Base-by-base conservation (phyloP, 257 asterid genomes). In the Nicotiana knightiana region DNA sequence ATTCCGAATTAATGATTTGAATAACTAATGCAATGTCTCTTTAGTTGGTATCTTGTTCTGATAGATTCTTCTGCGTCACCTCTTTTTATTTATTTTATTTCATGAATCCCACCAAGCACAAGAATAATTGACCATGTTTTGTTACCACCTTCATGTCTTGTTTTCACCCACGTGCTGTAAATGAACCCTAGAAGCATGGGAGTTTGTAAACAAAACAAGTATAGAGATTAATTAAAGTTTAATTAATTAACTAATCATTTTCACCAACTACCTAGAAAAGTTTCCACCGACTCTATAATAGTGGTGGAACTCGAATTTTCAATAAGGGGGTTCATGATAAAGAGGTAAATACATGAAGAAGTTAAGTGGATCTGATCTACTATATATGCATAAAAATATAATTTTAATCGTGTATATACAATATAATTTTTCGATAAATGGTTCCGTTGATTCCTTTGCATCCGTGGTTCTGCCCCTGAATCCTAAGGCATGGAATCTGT, bases 101-200 rank as follows among this genome's bases (percentile, higher is more conserved):
- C 3, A 66, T 33, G 75, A 66, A 66, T 66, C 17, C 75, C 75
- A 66, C 37, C 26, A 66, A 66, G 75, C 75, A 32, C 75, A 66
- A 66, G 75, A 32, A n/a, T 8, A 67, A 5, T 7, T 68, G 3
- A 65, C 24, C 7, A 33, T 68, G 12, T 37, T 68, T 68, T 8
- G 51, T 43, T 37, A 12, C 76, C 30, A 67, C 32, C n/a, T 39
- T 68, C 17, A 1, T 35, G 76, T 35, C 30, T 26, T 68, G 18
- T 70, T 70, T 70, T 70, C 9, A 43, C 6, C 58, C 58, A 70
- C 35, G 58, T 70, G 59, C 12, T 70, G 32, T 68, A 37, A 37
- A 9, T 39, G 3, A 9, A 4, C 75, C 75, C 75, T 67, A 33
- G 73, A 67, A 37, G 55, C 76, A 68, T 35, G 1, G 59, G 59